phyloP scores from a whole-genome alignment of 208 protist genomes.

The Lotmaria passim region DNA sequence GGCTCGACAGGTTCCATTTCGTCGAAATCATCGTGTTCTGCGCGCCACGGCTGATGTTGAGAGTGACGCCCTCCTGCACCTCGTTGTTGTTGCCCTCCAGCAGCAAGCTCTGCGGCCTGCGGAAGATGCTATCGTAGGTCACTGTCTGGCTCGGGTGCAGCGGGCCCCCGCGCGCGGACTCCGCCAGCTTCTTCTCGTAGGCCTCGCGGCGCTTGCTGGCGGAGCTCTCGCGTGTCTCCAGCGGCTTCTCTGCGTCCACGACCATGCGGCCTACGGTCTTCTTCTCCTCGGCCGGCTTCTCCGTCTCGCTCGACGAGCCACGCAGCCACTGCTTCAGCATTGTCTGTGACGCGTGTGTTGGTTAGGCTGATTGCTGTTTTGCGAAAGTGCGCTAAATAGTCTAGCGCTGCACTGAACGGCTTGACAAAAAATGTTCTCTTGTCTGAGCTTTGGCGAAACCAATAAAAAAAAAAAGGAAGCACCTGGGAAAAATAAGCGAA shows the following conservation, averaged over 20 bases:
- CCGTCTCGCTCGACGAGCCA: conserved; percentile 40
- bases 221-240: conserved; percentile 57
- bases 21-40: conserved; percentile 87
- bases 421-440: too few relatives aligned
- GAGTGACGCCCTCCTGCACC: conserved; percentile 70
- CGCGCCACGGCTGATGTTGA: conserved; percentile 75
- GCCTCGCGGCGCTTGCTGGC: conserved; percentile 46
- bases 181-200: conserved; percentile 80
- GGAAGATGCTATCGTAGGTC: conserved; percentile 83
- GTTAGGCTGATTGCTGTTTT: not conserved
- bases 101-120: conserved; percentile 62
- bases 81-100: conserved; percentile 75
- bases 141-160: conserved; percentile 46
- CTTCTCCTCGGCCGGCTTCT: conserved; percentile 44
- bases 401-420: too few relatives aligned
- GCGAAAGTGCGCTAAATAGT: not conserved
- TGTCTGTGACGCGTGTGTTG: not conserved
- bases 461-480: too few relatives aligned
- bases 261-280: conserved; percentile 68
- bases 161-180: conserved; percentile 64
- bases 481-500: too few relatives aligned
- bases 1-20: conserved; percentile 81
- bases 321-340: conserved; percentile 89
- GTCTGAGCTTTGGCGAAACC: too few relatives aligned
- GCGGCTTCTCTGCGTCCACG: conserved; percentile 77